Conservation (phyloP, 2,329 filamentous ascomycete species). For the Pseudogymnoascus sp. region DNA sequence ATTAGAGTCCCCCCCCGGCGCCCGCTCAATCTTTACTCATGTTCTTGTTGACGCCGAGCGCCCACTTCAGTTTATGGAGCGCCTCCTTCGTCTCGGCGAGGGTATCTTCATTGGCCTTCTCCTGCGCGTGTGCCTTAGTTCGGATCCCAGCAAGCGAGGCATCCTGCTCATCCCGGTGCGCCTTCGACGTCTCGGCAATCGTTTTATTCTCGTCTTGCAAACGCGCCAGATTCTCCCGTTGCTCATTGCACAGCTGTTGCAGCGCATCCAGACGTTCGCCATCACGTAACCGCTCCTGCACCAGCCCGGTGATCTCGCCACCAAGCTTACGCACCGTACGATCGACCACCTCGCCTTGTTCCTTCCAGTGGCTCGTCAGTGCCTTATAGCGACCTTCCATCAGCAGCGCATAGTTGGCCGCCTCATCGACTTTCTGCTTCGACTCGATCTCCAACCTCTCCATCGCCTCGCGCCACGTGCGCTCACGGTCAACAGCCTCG, state of each 20-base stretch:
- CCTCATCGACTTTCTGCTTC: constrained; percentile 55
- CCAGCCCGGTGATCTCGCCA: constrained; percentile 45
- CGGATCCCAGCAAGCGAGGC: constrained; percentile 52
- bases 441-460: constrained; percentile 52
- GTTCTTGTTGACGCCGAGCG: constrained; percentile 57
- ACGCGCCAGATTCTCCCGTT: constrained; percentile 57
- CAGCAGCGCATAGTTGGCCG: constrained; percentile 53
- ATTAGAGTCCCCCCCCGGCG: not conserved
- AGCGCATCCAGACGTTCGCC: constrained; percentile 56
- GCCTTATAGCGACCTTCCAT: constrained; percentile 63
- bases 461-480: constrained; percentile 52
- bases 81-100: constrained; percentile 50
- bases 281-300: constrained; percentile 48
- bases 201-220: constrained; percentile 52
- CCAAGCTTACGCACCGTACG: constrained; percentile 41
- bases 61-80: constrained; percentile 64
- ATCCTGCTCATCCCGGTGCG: constrained; percentile 57
- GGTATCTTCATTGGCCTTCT: constrained; percentile 51
- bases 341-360: constrained; percentile 55
- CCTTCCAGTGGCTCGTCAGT: constrained; percentile 57
- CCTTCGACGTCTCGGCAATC: constrained; percentile 50
- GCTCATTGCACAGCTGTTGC: constrained; percentile 62
- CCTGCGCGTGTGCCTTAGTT: constrained; percentile 44
- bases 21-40: constrained; percentile 42
- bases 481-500: constrained; percentile 51